Base-by-base conservation (phyloP, 257 asterid genomes). In the Fraxinus quadrangulata region DNA sequence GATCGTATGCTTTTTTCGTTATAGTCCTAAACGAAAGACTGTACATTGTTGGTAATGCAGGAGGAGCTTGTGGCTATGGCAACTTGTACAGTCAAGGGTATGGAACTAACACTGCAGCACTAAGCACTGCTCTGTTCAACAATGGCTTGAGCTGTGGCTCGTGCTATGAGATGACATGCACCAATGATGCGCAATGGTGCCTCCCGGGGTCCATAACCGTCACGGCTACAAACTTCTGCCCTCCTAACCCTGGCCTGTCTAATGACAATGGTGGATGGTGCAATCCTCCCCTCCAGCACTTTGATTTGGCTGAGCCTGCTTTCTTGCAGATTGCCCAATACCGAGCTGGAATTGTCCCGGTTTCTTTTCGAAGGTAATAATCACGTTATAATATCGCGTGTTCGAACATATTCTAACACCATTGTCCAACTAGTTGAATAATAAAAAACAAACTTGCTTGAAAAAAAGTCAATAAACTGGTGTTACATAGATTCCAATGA, bases 61-160 rank as follows among this genome's bases (percentile, higher is more conserved):
- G 97, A 30, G 98, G 98, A 40, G 98, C 98, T 49, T 94, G 97
- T 82, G 98, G 98, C 34, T 94, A 91, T 77, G 98, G 98, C 1
- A 94, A 94, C 74, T 86, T 94, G 86, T 91, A 94, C 39, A 87
- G 94, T 78, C 88, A 83, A 49, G 98, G 98, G 9, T 94, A 94
- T 40, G 97, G 97, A 14, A 94, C 94, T 5, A 86, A 88, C 86
- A 94, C 97, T 3, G 98, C 98, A 28, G 98, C 98, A 3, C 90
- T 94, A 1, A 94, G 98, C 72, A 91, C 97, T 13, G 94, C 97
- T 45, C 81, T 94, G 21, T 94, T 92, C 89, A 94, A 94, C 92
- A 91, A 89, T 26, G 98, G 98, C 0, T 78, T 92, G 84, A 89
- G 88, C 54, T 94, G 98, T 21, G 98, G 98, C 2, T 84, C 98